Evolutionary conservation across 768 basidiomycete genomes (phyloP), one percentile per base, ranked within the genome.

Genomic region (Tricholoma matsutake): DNA sequence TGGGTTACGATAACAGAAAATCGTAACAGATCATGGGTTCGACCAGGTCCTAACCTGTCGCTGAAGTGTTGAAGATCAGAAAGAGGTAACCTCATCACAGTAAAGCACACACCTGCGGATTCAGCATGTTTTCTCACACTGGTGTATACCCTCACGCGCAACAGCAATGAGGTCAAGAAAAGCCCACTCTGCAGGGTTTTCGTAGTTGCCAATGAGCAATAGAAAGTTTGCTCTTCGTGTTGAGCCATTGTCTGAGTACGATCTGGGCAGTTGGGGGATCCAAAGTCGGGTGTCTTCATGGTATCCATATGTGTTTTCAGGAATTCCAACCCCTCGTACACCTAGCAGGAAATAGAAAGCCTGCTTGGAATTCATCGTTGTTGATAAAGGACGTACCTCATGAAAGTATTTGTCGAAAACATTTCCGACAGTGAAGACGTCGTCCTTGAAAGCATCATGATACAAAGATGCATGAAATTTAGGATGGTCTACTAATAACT

Each of bases 291-390:
- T 14, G 57, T 66, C 51, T 67, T 69, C 71, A 73, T 71, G 55
- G 66, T 70, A 9, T 61, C 60, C 54, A 71, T 61, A 3, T 72
- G 62, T 28, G 66, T 62, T 10, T 52, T 29, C 9, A 75, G 64
- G 57, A 76, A 71, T 8, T 72, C 67, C 20, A 74, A 54, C 9
- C 65, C 61, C 52, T 68, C 52, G 59, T 71, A 70, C 61, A 66
- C 67, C 68, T 71, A 53, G 20, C n/a, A n/a, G 31, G 7, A 25
- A 0, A 32, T 14, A n/a, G 10, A 28, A 6, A 29, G 5, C 28
- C 11, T 6, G 16, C 4, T 56, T 13, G n/a, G 25, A 9, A 37
- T 9, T 7, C 6, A 51, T 13, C 7, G 5, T 29, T 16, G 11
- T 28, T 1, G 7, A 14, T n/a, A 8, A 51, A 28, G 13, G 18